Evolutionary conservation across 495 filamentous ascomycete genomes (phyloP).

Genomic region (Amphirosellinia nigrospora): DNA sequence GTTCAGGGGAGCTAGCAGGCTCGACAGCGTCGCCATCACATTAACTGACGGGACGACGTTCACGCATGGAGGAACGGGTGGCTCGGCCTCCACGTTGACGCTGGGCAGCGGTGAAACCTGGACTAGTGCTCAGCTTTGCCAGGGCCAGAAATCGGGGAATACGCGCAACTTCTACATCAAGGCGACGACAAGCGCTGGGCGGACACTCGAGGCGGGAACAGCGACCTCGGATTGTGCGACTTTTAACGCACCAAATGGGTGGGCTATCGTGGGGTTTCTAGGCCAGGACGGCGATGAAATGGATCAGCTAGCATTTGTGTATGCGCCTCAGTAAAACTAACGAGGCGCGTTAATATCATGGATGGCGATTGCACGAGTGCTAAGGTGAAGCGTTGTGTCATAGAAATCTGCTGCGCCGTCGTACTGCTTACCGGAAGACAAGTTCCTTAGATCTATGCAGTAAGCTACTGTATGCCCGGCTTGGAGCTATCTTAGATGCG

Average conservation of each 20-base stretch:
- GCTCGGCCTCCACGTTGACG: conserved; percentile 48
- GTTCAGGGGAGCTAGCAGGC: conserved; percentile 54
- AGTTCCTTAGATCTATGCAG: not conserved
- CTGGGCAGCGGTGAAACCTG: conserved; percentile 55
- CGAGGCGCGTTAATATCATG: not conserved
- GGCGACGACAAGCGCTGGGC: conserved; percentile 59
- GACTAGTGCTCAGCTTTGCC: conserved; percentile 58
- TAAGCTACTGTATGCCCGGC: not conserved
- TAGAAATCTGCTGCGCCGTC: not conserved
- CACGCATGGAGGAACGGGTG: conserved; percentile 63
- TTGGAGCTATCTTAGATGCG: not conserved
- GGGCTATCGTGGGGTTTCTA: conserved; percentile 62
- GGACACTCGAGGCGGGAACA: conserved; percentile 54
- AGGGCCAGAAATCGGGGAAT: conserved; percentile 52
- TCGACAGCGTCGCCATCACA: conserved; percentile 58
- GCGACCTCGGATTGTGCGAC: conserved; percentile 56
- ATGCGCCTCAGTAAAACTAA: conserved; percentile 42
- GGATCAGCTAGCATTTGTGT: conserved; percentile 65
- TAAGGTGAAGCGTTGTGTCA: too few relatives aligned
- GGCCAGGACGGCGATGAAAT: conserved; percentile 65
- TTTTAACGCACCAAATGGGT: conserved; percentile 58
- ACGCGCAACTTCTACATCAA: conserved; percentile 64
- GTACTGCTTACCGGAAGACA: not conserved
- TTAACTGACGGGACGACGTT: conserved; percentile 52
- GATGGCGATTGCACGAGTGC: not conserved